Conservation (phyloP, 345 rosid species). For the Salix caprea region DNA sequence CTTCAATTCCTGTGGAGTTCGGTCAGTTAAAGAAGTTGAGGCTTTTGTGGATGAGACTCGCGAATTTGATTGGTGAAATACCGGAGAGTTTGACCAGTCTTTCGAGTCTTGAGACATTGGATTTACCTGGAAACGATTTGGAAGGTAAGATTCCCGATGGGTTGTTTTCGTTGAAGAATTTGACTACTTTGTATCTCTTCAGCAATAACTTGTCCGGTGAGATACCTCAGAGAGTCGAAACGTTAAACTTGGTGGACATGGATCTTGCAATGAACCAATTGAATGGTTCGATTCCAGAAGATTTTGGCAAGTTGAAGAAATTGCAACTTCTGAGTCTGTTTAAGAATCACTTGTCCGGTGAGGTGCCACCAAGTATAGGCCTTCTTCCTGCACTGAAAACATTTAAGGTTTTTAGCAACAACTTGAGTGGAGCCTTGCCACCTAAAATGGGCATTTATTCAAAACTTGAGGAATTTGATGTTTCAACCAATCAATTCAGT, state of each 20-base stretch:
- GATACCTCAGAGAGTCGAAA: conserved; percentile 44
- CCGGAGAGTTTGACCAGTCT: conserved; percentile 45
- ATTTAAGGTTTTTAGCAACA: conserved; percentile 50
- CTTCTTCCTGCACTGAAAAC: conserved; percentile 38
- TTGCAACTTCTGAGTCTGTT: conserved; percentile 62
- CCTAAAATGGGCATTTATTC: conserved; percentile 63
- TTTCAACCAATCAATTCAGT: conserved; percentile 52
- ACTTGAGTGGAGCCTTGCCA: conserved; percentile 62
- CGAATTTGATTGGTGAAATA: conserved; percentile 62
- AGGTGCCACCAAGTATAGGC: conserved; percentile 52
- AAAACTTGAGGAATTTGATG: conserved; percentile 56
- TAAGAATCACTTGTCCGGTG: conserved; percentile 59
- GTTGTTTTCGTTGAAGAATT: conserved; percentile 49
- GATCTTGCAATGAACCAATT: conserved; percentile 66
- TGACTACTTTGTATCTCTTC: conserved; percentile 40
- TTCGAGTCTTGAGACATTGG: conserved; percentile 45
- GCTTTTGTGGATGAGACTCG: conserved; percentile 36
- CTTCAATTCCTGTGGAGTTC: conserved; percentile 59
- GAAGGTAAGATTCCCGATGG: conserved; percentile 49
- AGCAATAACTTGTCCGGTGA: conserved; percentile 48
- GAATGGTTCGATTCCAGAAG: conserved; percentile 64
- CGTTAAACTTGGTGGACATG: conserved; percentile 57
- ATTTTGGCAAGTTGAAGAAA: conserved; percentile 62
- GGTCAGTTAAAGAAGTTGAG: conserved; percentile 48
- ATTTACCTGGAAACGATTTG: conserved; percentile 45